Evolutionary conservation across 1,284 basidiomycete genomes (phyloP).

Genomic region (Apiotrichum montevideense): DNA sequence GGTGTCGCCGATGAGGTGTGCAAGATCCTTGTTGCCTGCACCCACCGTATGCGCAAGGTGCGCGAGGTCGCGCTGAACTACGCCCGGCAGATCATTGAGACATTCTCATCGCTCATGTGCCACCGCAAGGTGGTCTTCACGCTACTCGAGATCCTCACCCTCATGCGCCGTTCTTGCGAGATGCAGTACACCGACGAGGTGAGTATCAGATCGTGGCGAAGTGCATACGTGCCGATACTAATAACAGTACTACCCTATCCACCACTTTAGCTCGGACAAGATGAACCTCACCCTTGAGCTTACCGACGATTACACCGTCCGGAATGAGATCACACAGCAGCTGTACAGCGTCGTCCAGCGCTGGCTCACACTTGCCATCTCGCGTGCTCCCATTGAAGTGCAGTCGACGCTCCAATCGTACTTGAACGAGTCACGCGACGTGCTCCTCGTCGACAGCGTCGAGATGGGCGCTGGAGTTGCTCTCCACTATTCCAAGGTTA

Average conservation of each 20-base stretch:
- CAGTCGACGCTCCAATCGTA: slow-evolving; percentile 88
- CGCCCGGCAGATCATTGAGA: slow-evolving; percentile 77
- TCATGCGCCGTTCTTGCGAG: slow-evolving; percentile 81
- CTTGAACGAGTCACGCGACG: slow-evolving; percentile 63
- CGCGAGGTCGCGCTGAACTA: slow-evolving; percentile 77
- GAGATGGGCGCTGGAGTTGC: slow-evolving; percentile 88
- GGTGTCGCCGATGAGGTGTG: slow-evolving; percentile 69
- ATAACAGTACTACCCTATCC: slow-evolving; percentile 74
- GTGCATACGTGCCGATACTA: no score
- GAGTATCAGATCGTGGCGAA: slow-evolving; percentile 14
- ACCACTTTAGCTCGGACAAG: slow-evolving; percentile 73
- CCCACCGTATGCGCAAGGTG: slow-evolving; percentile 74
- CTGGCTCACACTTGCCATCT: slow-evolving; percentile 81
- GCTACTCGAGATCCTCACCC: slow-evolving; percentile 84
- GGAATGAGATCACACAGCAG: slow-evolving; percentile 75
- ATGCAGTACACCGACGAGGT: slow-evolving; percentile 90
- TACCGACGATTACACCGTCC: slow-evolving; percentile 77
- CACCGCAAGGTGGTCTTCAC: slow-evolving; percentile 79
- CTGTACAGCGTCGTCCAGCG: slow-evolving; percentile 65
- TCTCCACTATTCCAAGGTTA: slow-evolving; percentile 70
- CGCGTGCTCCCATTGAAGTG: slow-evolving; percentile 82
- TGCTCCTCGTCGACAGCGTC: slow-evolving; percentile 61
- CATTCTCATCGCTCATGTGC: slow-evolving; percentile 91
- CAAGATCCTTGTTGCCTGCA: slow-evolving; percentile 68
- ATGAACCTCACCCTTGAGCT: slow-evolving; percentile 70